Conservation (phyloP, 148 eudicot species). For the Rhododendron mucronatum region DNA sequence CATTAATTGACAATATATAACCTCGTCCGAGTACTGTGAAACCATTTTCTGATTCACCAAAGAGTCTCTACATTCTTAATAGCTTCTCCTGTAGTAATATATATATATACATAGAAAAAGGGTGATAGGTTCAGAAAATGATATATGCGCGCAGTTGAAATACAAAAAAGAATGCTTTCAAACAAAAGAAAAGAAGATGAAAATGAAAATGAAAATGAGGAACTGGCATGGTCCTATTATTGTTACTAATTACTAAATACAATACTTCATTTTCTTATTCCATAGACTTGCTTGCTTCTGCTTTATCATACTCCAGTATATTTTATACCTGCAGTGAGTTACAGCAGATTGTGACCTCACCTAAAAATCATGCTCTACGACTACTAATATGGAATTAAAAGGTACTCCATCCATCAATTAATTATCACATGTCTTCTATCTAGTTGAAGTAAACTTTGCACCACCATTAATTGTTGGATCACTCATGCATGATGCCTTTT, state of each 20-base stretch:
- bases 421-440: not conserved
- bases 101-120: no score
- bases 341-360: not conserved
- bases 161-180: not conserved
- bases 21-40: not conserved
- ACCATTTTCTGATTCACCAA: not conserved
- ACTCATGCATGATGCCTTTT: no score
- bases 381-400: not conserved
- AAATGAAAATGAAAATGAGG: no score
- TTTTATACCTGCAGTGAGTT: not conserved
- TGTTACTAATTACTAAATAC: no score
- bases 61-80: not conserved
- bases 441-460: not conserved
- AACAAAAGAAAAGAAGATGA: not conserved
- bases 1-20: not conserved
- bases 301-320: not conserved
- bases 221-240: not conserved
- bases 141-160: not conserved
- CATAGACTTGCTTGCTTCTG: not conserved
- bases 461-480: no score
- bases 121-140: not conserved
- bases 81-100: not conserved
- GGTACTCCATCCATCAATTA: not conserved
- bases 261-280: not conserved
- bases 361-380: not conserved